phyloP scores from a whole-genome alignment of 2,329 filamentous ascomycete species.

The Leptographium galeiforme region DNA sequence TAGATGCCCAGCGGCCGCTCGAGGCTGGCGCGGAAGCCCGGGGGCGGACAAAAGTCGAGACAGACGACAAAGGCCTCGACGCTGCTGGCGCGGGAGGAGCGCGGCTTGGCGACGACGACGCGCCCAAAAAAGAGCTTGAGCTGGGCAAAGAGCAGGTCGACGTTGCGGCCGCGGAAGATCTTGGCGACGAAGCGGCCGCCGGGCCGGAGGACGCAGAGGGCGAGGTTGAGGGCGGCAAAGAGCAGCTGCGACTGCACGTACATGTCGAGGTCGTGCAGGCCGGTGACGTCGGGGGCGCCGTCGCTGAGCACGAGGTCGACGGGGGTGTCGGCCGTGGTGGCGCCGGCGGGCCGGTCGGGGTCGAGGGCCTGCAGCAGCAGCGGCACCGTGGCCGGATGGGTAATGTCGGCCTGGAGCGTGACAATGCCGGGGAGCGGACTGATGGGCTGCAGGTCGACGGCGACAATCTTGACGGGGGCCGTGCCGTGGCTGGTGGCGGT shows the following conservation, averaged over 20 bases:
- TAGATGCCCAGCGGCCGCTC: constrained; percentile 59
- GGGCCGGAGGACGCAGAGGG: constrained; percentile 71
- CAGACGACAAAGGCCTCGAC: constrained; percentile 96
- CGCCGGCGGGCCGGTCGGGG: constrained; percentile 33
- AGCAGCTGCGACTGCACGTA: constrained; percentile 95
- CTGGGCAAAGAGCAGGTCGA: constrained; percentile 91
- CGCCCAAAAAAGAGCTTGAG: constrained; percentile 79
- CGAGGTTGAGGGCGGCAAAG: constrained; percentile 85
- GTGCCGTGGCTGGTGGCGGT: constrained; percentile 5
- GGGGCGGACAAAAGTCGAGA: constrained; percentile 71
- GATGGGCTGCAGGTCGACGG: constrained; percentile 94
- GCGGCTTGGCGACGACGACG: constrained; percentile 84
- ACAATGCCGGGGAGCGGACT: constrained; percentile 84
- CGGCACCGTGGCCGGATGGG: constrained; percentile 88
- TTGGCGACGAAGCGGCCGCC: constrained; percentile 97
- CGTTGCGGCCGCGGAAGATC: constrained; percentile 88
- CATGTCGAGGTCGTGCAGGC: constrained; percentile 92
- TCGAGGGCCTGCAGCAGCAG: constrained; percentile 77
- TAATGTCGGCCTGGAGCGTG: constrained; percentile 89
- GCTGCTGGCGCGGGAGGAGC: constrained; percentile 89
- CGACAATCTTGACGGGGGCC: constrained; percentile 75
- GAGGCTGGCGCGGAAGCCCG: constrained; percentile 60
- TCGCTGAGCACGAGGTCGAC: constrained; percentile 94
- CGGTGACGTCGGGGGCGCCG: constrained; percentile 91
- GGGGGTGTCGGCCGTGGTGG: constrained; percentile 45